phyloP scores from a whole-genome alignment of 1,284 basidiomycete species.

The Porogramme epimiltina region DNA sequence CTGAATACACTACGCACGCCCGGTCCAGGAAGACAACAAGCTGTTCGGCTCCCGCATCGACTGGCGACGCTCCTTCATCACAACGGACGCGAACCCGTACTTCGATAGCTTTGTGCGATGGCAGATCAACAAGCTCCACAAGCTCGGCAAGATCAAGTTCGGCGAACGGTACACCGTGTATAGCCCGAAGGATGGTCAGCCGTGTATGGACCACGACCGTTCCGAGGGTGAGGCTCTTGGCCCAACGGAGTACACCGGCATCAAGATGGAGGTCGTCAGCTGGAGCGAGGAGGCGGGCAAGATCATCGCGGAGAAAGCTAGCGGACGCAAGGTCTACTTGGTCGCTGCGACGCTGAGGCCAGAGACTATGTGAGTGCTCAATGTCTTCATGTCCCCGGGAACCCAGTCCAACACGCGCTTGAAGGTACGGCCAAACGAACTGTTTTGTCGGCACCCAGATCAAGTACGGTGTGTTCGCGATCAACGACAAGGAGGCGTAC shows the following conservation, averaged over 20 bases:
- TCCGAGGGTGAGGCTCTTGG: slow-evolving; percentile 93
- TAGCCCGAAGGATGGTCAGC: slow-evolving; percentile 98
- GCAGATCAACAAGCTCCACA: slow-evolving; percentile 95
- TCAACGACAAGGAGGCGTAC: slow-evolving; percentile 87
- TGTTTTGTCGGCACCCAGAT: slow-evolving; percentile 93
- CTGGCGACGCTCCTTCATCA: slow-evolving; percentile 96
- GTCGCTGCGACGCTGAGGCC: slow-evolving; percentile 96
- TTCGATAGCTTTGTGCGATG: slow-evolving; percentile 98
- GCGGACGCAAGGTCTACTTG: slow-evolving; percentile 84
- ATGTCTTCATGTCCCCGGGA: background rate
- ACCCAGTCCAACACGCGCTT: slow-evolving; percentile 1
- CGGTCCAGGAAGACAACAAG: slow-evolving; percentile 73
- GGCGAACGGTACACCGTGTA: slow-evolving; percentile 99
- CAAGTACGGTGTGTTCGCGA: slow-evolving; percentile 92
- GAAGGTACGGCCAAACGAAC: slow-evolving; percentile 96
- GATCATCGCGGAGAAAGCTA: slow-evolving; percentile 67
- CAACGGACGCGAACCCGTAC: slow-evolving; percentile 95
- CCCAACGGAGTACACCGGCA: slow-evolving; percentile 94
- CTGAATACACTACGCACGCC: background rate
- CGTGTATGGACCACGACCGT: slow-evolving; percentile 99
- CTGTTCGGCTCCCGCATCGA: slow-evolving; percentile 93
- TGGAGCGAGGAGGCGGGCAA: slow-evolving; percentile 72
- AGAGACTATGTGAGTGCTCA: slow-evolving; percentile 87
- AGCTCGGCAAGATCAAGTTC: slow-evolving; percentile 91
- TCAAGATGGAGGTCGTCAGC: slow-evolving; percentile 93